Evolutionary conservation across 2,329 filamentous ascomycete genomes (phyloP), one percentile per base, ranked within the genome.

Genomic region (Aspergillaceae sp.): DNA sequence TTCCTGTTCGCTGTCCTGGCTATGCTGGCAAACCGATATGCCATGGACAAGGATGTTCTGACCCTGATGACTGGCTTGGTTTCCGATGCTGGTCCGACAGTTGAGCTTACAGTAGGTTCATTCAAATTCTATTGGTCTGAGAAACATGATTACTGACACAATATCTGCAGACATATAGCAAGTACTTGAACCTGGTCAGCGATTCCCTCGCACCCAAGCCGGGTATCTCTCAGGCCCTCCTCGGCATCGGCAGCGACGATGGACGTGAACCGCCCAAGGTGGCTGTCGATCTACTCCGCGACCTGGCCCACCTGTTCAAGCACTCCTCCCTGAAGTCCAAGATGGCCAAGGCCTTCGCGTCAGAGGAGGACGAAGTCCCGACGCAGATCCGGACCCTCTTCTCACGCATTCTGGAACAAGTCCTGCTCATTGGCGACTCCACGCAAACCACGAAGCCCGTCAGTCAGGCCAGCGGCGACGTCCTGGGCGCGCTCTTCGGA

Each of bases 21-120:
- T 47, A 90, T 97, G 79, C 78, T 98, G 49, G 82, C 87, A n/a
- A 88, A 96, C 62, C 85, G 86, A 59, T 94, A 95, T 62, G 83
- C 86, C 3, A 76, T 82, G n/a, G 84, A 84, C 48, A 82, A 86
- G 58, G 80, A 78, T 53, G 80, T 92, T 34, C 71, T 83, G 35
- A 77, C 77, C n/a, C 90, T 97, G 64, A 77, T 87, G 48, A 78
- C 79, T 2, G 83, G 88, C 37, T 71, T 98, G 28, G 77, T 88
- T 40, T 81, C 80, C 49, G 74, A 80, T 33, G 92, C 94, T 60
- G 75, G 78, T 41, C 82, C 87, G 8, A 76, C 84, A 41, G 77
- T 82, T n/a, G 88, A 94, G 60, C 75, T 97, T 8, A 63, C 68
- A 32, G 71, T 69, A 56, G 51, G 54, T 55, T 42, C 29, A 9